Base-by-base conservation (phyloP, 139 green algal species). In the Chlamydomonas eustigma region DNA sequence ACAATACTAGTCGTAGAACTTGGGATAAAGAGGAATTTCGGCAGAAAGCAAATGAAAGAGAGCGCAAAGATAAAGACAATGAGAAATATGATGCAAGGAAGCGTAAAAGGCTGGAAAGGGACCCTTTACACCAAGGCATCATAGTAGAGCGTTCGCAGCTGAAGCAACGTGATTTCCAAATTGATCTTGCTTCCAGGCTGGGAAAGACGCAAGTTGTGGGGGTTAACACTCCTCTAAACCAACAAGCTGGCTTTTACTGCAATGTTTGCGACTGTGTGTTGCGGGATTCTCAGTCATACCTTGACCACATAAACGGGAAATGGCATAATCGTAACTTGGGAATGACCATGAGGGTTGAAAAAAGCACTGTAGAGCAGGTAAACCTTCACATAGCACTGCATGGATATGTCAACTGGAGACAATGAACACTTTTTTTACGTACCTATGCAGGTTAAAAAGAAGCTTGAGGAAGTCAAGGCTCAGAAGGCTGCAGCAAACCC, bases 291-390 rank as follows among this genome's bases (percentile, higher is more conserved):
- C 76, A 89, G 71, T 92, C 87, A 2, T 99, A 98, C 78, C 80
- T 99, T 51, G 95, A 99, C 83, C 95, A 99, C 86, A 97, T 99
- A 82, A 99, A 99, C 76, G 71, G 95, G 74, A 98, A 98, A 79
- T 97, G 86, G 66, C 93, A 98, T 77, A 96, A 98, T 81, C 80
- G 92, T 1, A 94, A 93, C 37, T 80, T 98, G 74, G 95, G 95
- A 37, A 98, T 98, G 93, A 94, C 80, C 68, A 98, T 98, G 94
- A 72, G 84, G 0, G 94, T 97, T 37, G 94, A 98, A 77, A 84
- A 87, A 36, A 92, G 86, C 18, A 96, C 85, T 0, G 87, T 94
- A 65, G 90, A 97, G 44, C 86, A 97, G 77, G 87, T 93, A 0
- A 84, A 91, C 67, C 70, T 83, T n/a, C n/a, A n/a, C n/a, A n/a